phyloP scores from a whole-genome alignment of 768 basidiomycete genomes.

The Rhodosporidiobolus odoratus region DNA sequence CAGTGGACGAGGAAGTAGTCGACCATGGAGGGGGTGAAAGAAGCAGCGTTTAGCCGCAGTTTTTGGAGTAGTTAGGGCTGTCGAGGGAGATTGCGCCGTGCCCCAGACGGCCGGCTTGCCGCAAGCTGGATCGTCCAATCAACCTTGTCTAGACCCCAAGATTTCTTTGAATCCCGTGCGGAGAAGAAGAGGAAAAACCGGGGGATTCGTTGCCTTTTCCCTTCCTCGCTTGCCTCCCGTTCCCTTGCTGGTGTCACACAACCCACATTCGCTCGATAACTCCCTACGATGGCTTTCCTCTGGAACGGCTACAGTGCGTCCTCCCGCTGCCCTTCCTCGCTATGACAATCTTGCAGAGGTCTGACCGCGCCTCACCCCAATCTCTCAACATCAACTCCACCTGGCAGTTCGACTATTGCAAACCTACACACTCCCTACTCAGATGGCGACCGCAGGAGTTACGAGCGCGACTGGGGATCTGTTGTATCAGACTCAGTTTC shows the following conservation, averaged over 20 bases:
- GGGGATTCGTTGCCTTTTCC: background rate
- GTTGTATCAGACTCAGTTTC: slow-evolving; percentile 23
- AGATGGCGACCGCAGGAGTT: slow-evolving; percentile 37
- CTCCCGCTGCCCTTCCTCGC: background rate
- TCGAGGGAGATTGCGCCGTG: background rate
- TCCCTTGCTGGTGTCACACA: no score
- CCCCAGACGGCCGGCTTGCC: no score
- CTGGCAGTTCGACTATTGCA: slow-evolving; percentile 23
- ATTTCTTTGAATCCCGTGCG: no score
- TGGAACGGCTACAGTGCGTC: slow-evolving; percentile 25
- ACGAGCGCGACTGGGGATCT: slow-evolving; percentile 16
- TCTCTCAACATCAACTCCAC: background rate
- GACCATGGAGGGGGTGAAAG: background rate
- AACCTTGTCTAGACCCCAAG: no score
- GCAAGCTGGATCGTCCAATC: no score
- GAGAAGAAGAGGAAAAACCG: background rate
- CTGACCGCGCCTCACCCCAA: no score
- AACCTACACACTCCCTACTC: slow-evolving; percentile 38
- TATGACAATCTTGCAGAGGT: no score
- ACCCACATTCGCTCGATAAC: background rate
- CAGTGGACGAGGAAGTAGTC: slow-evolving; percentile 2
- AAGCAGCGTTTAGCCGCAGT: background rate
- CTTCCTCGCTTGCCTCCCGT: background rate
- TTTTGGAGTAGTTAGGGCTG: background rate
- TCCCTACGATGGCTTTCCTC: slow-evolving; percentile 16